These are phyloP conservation scores for Tubosaeta sp. DNA, from an alignment of 768 basidiomycete genomes.

Conservation along the genomic window DNA sequence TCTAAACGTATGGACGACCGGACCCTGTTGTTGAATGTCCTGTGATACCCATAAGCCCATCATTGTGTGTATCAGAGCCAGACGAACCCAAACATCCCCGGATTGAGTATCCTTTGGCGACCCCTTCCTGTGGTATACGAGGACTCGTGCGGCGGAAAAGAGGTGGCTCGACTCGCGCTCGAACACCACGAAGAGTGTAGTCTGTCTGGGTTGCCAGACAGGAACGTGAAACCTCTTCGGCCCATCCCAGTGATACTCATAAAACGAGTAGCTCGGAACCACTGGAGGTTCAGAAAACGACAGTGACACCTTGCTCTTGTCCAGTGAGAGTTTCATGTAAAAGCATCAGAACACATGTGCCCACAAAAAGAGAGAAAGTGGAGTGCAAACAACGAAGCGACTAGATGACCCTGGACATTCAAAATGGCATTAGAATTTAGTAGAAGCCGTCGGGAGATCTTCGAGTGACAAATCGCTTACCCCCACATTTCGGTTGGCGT, in stretches of 20 bases:
- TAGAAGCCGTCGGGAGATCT: not conserved
- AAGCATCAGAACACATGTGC: constrained; percentile 3
- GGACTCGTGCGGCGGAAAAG: constrained; percentile 19
- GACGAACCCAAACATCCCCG: constrained; percentile 19
- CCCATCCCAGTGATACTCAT: constrained; percentile 22
- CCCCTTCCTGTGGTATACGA: constrained; percentile 13
- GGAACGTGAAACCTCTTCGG: constrained; percentile 18
- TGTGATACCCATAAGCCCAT: not conserved
- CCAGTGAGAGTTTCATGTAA: constrained; percentile 21
- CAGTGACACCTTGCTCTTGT: constrained; percentile 11
- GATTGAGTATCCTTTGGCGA: constrained; percentile 7
- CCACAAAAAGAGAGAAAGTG: not conserved
- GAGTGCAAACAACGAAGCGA: not conserved
- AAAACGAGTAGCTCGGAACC: constrained; percentile 11
- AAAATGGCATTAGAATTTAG: not conserved
- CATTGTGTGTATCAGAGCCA: not conserved
- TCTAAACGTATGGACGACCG: constrained; percentile 8
- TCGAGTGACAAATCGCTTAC: not conserved
- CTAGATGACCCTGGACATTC: not conserved
- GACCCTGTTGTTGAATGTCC: constrained; percentile 18
- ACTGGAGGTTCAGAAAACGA: not conserved
- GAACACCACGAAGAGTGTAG: constrained; percentile 20
- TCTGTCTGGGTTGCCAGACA: constrained; percentile 23
- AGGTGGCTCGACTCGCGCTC: constrained; percentile 18
- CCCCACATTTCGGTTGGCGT: not conserved